A percentile compares a stretch with the other conserved stretches of the same genome.
phyloP scores from a whole-genome alignment of 106 monocot genomes.

The Alisma plantagoaquatica region DNA sequence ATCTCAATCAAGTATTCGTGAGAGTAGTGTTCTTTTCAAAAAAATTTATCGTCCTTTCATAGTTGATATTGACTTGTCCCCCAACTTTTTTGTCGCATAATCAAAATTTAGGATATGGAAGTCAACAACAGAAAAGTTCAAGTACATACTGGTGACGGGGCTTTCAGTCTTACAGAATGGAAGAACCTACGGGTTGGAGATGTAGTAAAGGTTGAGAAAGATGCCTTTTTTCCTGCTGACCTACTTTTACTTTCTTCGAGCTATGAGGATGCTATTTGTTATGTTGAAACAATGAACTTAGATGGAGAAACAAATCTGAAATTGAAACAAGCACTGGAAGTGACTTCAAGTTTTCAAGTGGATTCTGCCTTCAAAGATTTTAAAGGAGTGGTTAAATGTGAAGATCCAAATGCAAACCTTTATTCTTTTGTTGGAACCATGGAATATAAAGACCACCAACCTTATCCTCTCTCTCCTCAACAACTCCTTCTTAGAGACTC shows the following conservation, averaged over 20 bases:
- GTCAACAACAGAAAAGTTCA: slow-evolving; percentile 71
- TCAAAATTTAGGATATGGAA: slow-evolving; percentile 51
- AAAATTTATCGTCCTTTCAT: not conserved
- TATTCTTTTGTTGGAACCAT: slow-evolving; percentile 82
- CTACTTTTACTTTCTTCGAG: slow-evolving; percentile 77
- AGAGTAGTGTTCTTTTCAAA: not conserved
- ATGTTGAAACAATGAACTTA: slow-evolving; percentile 97
- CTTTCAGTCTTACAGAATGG: slow-evolving; percentile 57
- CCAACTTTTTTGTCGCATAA: not conserved
- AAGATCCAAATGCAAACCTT: slow-evolving; percentile 81
- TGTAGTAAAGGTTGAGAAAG: slow-evolving; percentile 83
- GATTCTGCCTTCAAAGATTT: slow-evolving; percentile 46
- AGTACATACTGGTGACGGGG: slow-evolving; percentile 42
- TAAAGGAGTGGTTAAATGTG: slow-evolving; percentile 55
- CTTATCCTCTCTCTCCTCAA: slow-evolving; percentile 70
- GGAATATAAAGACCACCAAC: slow-evolving; percentile 41
- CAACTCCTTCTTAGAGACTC: slow-evolving; percentile 86
- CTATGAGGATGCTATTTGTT: slow-evolving; percentile 84
- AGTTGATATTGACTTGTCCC: not conserved
- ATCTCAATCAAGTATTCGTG: not conserved
- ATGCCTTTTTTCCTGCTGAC: slow-evolving; percentile 83
- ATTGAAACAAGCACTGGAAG: slow-evolving; percentile 66
- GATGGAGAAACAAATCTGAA: slow-evolving; percentile 96
- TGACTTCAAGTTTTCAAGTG: slow-evolving; percentile 50
- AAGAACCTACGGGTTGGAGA: slow-evolving; percentile 73